Percentiles rank a stretch among this genome's conserved stretches.
Conservation (phyloP, 2,329 filamentous ascomycete genomes). For the Fonsecaea multimorphosa region DNA sequence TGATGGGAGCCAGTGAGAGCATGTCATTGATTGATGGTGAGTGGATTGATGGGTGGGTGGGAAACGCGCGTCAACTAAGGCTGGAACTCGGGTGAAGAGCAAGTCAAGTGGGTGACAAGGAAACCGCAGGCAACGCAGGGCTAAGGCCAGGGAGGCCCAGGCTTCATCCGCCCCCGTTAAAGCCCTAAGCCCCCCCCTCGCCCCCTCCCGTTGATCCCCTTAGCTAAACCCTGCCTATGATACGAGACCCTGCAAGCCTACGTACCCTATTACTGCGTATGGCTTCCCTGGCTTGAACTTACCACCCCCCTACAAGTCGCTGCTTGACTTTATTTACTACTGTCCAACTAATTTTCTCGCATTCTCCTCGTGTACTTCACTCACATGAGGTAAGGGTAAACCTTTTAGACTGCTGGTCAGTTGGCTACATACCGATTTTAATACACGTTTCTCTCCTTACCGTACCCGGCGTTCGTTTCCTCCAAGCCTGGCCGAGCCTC, state of each 20-base stretch:
- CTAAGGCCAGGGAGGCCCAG: neutral
- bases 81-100: neutral
- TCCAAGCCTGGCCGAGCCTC: constrained; percentile 15
- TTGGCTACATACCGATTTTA: constrained; percentile 13
- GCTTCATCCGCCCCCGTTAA: neutral
- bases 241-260: neutral
- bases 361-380: constrained; percentile 18
- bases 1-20: neutral
- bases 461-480: constrained; percentile 17
- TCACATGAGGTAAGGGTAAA: neutral
- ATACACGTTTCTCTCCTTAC: constrained; percentile 3
- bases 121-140: neutral
- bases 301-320: neutral
- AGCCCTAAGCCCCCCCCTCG: neutral
- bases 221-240: neutral
- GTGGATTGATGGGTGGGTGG: constrained; percentile 9
- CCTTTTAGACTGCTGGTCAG: constrained; percentile 23
- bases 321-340: constrained; percentile 9
- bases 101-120: neutral
- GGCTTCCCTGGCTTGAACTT: neutral
- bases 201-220: neutral
- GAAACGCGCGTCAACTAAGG: constrained; percentile 29
- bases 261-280: no score
- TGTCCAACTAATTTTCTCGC: constrained; percentile 18
- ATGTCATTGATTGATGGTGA: neutral